Conservation (phyloP, 257 asterid genomes). For the Nicotiana sylvestris region DNA sequence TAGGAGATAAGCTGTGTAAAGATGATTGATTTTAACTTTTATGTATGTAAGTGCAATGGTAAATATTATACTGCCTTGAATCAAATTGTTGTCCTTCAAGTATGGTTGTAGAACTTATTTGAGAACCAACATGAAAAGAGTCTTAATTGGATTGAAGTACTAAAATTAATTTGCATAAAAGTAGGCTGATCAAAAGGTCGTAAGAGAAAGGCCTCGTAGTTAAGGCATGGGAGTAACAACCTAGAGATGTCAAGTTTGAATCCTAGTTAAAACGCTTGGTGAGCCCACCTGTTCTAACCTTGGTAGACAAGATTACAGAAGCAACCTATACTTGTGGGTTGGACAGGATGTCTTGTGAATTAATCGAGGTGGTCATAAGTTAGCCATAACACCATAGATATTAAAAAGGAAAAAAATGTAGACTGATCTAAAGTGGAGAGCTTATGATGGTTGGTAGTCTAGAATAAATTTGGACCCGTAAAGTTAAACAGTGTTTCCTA, state of each 20-base stretch:
- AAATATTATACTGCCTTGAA: not conserved
- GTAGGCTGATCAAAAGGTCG: not conserved
- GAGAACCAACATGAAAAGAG: not conserved
- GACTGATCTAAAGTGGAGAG: not conserved
- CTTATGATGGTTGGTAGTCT: not conserved
- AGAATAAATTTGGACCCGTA: not conserved
- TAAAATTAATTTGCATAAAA: not conserved
- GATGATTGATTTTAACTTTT: not conserved
- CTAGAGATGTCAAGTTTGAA: not conserved
- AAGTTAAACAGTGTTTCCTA: not conserved
- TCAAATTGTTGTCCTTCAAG: not conserved
- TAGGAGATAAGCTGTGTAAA: not conserved
- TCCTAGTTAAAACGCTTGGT: not conserved
- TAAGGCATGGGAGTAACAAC: not conserved
- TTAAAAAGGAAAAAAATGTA: not conserved
- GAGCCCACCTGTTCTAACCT: constrained; percentile 1
- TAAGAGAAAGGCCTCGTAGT: not conserved
- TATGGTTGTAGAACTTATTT: not conserved
- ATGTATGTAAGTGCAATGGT: not conserved
- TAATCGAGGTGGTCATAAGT: not conserved
- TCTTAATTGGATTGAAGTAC: not conserved
- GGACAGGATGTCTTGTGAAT: not conserved
- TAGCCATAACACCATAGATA: not conserved
- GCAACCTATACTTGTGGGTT: not conserved
- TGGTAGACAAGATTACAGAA: not conserved